Evolutionary conservation across 2,329 filamentous ascomycete genomes (phyloP).

Genomic region (Penicillium paneum): DNA sequence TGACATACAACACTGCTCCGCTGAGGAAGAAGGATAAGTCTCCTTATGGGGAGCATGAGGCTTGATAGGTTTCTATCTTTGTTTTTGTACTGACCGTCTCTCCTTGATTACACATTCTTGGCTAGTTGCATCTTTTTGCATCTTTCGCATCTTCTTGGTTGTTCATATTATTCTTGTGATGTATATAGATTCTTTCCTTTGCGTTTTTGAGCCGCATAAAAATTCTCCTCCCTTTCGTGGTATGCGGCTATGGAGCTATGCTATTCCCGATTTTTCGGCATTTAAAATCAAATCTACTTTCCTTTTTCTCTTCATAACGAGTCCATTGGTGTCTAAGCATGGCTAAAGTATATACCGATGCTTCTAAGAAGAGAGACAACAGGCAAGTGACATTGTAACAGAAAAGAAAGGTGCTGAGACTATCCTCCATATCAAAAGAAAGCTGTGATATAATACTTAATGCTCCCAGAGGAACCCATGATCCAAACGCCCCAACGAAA

Average conservation of each 20-base stretch:
- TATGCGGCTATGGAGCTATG: slow-evolving; percentile 3
- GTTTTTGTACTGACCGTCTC: neutral
- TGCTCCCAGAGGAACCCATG: neutral
- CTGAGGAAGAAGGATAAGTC: slow-evolving; percentile 4
- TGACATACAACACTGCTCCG: neutral
- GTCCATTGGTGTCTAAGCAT: too few species aligned
- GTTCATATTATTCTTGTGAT: slow-evolving; percentile 3
- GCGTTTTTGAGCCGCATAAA: slow-evolving; percentile 1
- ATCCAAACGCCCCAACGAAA: neutral
- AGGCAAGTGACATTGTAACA: neutral
- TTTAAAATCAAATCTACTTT: neutral
- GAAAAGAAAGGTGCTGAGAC: neutral
- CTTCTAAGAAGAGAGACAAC: neutral
- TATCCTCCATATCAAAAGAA: neutral
- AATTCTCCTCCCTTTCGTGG: neutral
- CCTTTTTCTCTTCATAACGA: neutral
- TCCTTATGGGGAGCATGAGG: slow-evolving; percentile 2
- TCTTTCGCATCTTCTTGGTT: neutral
- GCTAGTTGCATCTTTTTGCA: neutral
- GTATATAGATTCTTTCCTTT: neutral
- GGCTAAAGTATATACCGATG: too few species aligned
- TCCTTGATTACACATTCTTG: neutral
- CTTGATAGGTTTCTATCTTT: neutral
- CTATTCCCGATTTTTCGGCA: neutral
- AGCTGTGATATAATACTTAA: neutral